Base-by-base conservation (phyloP, 2,329 filamentous ascomycete species). In the Aurifilum marmelostoma region DNA sequence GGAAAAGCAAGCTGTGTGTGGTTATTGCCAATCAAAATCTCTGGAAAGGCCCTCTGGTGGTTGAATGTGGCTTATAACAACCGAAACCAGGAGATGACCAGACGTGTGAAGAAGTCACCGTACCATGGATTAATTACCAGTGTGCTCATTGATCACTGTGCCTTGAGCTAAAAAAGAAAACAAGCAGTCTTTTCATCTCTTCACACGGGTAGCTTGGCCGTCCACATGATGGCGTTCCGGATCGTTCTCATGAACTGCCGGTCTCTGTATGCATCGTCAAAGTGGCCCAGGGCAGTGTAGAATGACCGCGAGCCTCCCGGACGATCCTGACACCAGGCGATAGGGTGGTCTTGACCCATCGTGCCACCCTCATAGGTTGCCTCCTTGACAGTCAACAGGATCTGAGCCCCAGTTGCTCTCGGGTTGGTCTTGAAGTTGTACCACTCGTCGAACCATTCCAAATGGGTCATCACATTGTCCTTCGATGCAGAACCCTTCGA, bases 231-330 rank as follows among this genome's bases (percentile, higher is more conserved):
- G 9, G 72, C 76, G 18, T 73, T 73, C 1, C 68, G 63, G 2
- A 78, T 63, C 47, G 76, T 75, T 5, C 47, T 68, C 54, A 74
- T 69, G 54, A 77, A 78, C 8, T 67, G 75, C n/a, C 74, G 73
- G 27, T 83, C 75, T 52, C 74, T 71, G 68, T 80, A 83, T 2
- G 80, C 78, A 63, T 78, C 76, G 18, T 77, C 77, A 71, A 81
- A 83, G 67, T 83, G 81, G 6, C 81, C 81, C 24, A 83, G 73
- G 2, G 80, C 75, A 11, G 80, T 81, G 71, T 83, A 81, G 67
- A 82, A 82, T 5, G 77, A 77, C 56, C 80, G 75, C 0, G 77
- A 77, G 2, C 80, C 79, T 54, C 81, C 52, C 81, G 79, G n/a
- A 41, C 81, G 79, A 39, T 80, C 78, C 67, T 78, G 77, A 43